A percentile compares a stretch with the other conserved stretches of the same genome.
phyloP scores from a whole-genome alignment of 2,329 filamentous ascomycete species.

The Sporothrix mexicana region DNA sequence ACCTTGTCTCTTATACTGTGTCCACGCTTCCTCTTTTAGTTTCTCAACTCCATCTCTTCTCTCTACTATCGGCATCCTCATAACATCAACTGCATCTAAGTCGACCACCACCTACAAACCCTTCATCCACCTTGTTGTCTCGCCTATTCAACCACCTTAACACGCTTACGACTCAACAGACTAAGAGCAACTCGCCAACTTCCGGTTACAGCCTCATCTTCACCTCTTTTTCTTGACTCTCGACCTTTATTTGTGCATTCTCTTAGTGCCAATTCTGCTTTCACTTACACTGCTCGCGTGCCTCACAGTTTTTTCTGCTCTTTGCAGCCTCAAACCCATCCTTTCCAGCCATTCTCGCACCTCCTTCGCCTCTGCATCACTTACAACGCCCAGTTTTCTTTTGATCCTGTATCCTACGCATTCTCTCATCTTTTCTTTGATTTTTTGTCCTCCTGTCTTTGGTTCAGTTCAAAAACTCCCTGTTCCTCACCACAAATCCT shows the following conservation, averaged over 20 bases:
- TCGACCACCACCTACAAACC: neutral
- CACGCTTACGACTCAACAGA: neutral
- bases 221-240: neutral
- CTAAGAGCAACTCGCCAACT: slow-evolving; percentile 4
- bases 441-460: neutral
- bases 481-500: neutral
- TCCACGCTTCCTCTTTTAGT: neutral
- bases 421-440: neutral
- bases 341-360: neutral
- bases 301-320: slow-evolving; percentile 14
- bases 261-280: slow-evolving; percentile 22
- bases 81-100: neutral
- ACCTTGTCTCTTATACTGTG: neutral
- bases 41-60: neutral
- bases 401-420: neutral
- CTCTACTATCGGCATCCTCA: neutral
- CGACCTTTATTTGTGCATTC: neutral
- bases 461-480: neutral
- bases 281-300: slow-evolving; percentile 36
- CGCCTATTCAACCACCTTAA: neutral
- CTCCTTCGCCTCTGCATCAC: neutral
- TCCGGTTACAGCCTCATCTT: slow-evolving; percentile 10
- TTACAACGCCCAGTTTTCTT: neutral
- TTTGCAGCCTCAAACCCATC: slow-evolving; percentile 11
- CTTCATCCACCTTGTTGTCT: neutral